Conservation (phyloP, 139 green algal species). For the Coccomyxa sp. region DNA sequence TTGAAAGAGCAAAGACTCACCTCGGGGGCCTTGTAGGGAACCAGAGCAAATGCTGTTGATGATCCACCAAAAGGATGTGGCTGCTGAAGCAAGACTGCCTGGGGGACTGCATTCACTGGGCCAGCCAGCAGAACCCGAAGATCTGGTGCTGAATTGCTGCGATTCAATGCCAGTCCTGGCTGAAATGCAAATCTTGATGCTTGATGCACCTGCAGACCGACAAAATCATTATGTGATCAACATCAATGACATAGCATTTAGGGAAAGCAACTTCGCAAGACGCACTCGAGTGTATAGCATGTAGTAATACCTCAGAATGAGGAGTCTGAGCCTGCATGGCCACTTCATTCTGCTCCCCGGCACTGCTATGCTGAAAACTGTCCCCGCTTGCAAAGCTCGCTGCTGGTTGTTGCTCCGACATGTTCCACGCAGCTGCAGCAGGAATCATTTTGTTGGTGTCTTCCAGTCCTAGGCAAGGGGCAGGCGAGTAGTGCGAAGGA, state of each 20-base stretch:
- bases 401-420: background rate
- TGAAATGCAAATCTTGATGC: background rate
- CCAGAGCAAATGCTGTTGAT: conserved; percentile 7
- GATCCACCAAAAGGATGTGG: background rate
- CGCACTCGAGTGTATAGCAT: background rate
- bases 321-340: background rate
- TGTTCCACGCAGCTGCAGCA: background rate
- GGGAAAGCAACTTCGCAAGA: background rate
- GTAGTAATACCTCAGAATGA: background rate
- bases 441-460: no score
- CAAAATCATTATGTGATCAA: background rate
- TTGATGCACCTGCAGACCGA: background rate
- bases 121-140: conserved; percentile 12
- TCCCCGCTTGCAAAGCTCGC: background rate
- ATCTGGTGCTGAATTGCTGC: conserved; percentile 16
- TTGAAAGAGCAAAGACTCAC: background rate
- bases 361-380: background rate
- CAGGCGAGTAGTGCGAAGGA: background rate
- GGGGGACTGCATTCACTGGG: background rate
- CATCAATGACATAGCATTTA: background rate
- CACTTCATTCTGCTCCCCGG: background rate
- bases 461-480: no score
- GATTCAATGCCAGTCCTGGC: background rate
- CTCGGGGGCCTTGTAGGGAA: conserved; percentile 23
- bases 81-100: background rate